Percentiles rank a stretch among this genome's conserved stretches.
These are phyloP conservation scores for Dothideomycetidae sp. DNA, from an alignment of 2,329 filamentous ascomycete genomes.

Conservation along the genomic window DNA sequence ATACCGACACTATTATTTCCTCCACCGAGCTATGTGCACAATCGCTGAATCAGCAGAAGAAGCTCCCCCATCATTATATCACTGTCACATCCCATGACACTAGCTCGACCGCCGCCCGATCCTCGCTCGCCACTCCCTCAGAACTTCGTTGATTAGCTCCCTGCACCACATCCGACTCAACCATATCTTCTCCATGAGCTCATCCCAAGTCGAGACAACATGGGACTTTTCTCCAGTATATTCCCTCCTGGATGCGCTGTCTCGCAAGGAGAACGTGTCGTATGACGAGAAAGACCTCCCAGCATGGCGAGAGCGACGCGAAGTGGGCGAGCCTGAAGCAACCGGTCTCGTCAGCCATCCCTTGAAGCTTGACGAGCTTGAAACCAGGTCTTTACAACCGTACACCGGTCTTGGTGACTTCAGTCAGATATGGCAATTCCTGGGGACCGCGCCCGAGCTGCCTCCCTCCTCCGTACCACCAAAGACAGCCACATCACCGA, in stretches of 20 bases:
- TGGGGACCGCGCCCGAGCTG: conserved; percentile 23
- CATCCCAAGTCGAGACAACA: conserved; percentile 21
- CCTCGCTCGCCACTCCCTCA: too few relatives aligned
- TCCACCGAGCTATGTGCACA: too few relatives aligned
- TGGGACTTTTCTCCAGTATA: conserved; percentile 36
- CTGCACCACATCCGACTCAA: neutral
- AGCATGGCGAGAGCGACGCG: too few relatives aligned
- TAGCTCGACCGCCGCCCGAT: too few relatives aligned
- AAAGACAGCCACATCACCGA: conserved; percentile 9
- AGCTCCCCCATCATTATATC: too few relatives aligned
- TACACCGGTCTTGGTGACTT: conserved; percentile 30
- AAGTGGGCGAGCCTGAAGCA: neutral
- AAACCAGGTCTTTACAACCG: conserved; percentile 12
- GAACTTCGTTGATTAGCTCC: too few relatives aligned
- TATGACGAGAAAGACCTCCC: neutral
- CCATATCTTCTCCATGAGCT: conserved; percentile 16
- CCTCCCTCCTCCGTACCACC: conserved; percentile 10
- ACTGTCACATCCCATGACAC: too few relatives aligned
- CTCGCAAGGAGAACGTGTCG: neutral
- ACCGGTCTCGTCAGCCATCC: neutral
- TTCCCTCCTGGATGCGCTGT: conserved; percentile 26
- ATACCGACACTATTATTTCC: too few relatives aligned
- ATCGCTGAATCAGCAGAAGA: too few relatives aligned
- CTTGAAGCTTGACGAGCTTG: conserved; percentile 11
- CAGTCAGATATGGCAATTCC: conserved; percentile 30